phyloP scores from a whole-genome alignment of 257 asterid species.

The Datura wrightii region DNA sequence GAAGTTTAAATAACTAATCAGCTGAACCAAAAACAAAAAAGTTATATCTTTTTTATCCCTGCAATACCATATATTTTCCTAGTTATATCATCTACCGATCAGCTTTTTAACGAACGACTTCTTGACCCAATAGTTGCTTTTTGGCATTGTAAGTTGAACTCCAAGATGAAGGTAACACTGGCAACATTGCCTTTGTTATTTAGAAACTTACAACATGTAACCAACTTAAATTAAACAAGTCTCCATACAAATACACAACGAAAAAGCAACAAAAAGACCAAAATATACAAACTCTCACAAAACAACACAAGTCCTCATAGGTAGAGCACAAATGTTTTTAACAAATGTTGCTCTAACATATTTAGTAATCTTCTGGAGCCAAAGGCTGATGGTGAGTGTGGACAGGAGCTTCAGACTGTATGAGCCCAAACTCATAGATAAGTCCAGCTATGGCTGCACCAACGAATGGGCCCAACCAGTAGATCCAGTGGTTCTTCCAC shows the following conservation, averaged over 20 bases:
- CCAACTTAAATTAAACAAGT: not conserved
- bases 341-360: not conserved
- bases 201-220: slow-evolving; percentile 15
- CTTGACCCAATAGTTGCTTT: no score
- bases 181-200: not conserved
- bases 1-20: no score
- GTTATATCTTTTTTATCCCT: no score
- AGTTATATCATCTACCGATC: no score
- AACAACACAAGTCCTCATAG: not conserved
- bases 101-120: no score
- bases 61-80: no score
- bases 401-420: slow-evolving; percentile 52
- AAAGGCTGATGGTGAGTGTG: slow-evolving; percentile 85
- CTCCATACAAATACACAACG: not conserved
- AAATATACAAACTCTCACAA: not conserved
- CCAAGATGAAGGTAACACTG: no score
- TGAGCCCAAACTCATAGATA: slow-evolving; percentile 74
- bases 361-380: slow-evolving; percentile 90
- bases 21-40: no score
- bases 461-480: slow-evolving; percentile 88
- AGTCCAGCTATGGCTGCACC: slow-evolving; percentile 84
- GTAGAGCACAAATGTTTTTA: not conserved
- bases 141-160: no score
- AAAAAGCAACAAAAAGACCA: not conserved
- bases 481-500: slow-evolving; percentile 91